Evolutionary conservation across 169 alveolate genomes (phyloP).

Genomic region (Babesia ovis): DNA sequence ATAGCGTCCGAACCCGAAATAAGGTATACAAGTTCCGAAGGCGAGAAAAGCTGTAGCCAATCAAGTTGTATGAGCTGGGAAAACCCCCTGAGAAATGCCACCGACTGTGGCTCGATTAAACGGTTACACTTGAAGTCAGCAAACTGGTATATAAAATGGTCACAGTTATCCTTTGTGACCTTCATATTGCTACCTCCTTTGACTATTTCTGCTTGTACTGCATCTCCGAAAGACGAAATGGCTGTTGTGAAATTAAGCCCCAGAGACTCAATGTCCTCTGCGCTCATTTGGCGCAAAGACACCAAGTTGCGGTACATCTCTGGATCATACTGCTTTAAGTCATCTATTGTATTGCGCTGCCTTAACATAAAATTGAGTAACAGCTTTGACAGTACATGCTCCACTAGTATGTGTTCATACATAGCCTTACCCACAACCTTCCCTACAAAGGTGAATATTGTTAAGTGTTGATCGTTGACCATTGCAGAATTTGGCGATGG

Average conservation of each 20-base stretch:
- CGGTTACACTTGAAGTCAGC: constrained; percentile 87
- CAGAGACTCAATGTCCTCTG: constrained; percentile 39
- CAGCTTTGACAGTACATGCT: constrained; percentile 86
- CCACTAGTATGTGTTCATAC: constrained; percentile 88
- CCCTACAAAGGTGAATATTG: constrained; percentile 79
- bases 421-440: constrained; percentile 90
- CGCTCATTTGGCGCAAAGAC: constrained; percentile 55
- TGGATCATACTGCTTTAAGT: constrained; percentile 79
- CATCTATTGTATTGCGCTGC: constrained; percentile 82
- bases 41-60: constrained; percentile 89
- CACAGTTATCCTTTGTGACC: constrained; percentile 56
- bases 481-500: constrained; percentile 74
- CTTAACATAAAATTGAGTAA: constrained; percentile 85
- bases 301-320: constrained; percentile 43
- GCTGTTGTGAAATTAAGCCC: constrained; percentile 60
- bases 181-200: constrained; percentile 47
- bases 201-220: constrained; percentile 37
- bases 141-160: constrained; percentile 39
- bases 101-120: constrained; percentile 77
- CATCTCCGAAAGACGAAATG: constrained; percentile 28
- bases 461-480: constrained; percentile 67
- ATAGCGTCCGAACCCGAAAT: constrained; percentile 90
- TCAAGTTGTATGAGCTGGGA: constrained; percentile 85
- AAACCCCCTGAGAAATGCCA: constrained; percentile 84
- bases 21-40: constrained; percentile 90